Base-by-base conservation (phyloP, 2,329 filamentous ascomycete species). In the Alternaria hordeiaustralica region DNA sequence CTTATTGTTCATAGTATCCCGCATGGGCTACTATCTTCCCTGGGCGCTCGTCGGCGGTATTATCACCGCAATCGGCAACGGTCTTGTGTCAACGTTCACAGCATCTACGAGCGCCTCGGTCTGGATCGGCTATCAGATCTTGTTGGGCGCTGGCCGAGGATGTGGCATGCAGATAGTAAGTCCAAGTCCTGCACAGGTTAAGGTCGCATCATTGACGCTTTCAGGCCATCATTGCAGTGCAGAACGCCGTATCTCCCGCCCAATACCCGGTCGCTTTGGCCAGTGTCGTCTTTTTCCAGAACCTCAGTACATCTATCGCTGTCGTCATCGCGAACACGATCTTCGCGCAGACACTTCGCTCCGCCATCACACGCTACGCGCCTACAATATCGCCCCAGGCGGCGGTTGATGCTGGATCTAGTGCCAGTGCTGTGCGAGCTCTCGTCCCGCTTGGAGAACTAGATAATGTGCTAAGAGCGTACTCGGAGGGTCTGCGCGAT, bases 51-150 rank as follows among this genome's bases (percentile, higher is more conserved):
- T 66, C 1, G 72, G 79, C 5, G 69, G 68, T 15, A 64, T 69
- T 1, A 45, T 82, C 11, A 75, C 78, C 59, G 68, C 81, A 3
- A 76, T 83, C 33, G 82, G 81, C 13, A 75, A 77, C 8, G 82
- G 81, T 4, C 74, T 84, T 1, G 62, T 84, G 4, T 76, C 80
- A 2, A 83, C 80, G 6, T 79, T 82, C 53, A 72, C 70, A 2
- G 69, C 74, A 26, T 61, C 74, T 23, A 80, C 78, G 3, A 70
- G 63, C 18, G 67, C 69, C 7, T 69, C 65, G 2, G 66, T 72
- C 36, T 78, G 77, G 75, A 67, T 77, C 43, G 71, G 73, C 2
- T 77, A 71, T 13, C 70, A 77, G 47, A 70, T 77, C 20, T 5
- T 78, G 3, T 15, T 73, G 4, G 75, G 77, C 2, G 63, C 56